Evolutionary conservation across 768 basidiomycete genomes (phyloP), one percentile per base, ranked within the genome.

Genomic region (Scleroderma bovista): DNA sequence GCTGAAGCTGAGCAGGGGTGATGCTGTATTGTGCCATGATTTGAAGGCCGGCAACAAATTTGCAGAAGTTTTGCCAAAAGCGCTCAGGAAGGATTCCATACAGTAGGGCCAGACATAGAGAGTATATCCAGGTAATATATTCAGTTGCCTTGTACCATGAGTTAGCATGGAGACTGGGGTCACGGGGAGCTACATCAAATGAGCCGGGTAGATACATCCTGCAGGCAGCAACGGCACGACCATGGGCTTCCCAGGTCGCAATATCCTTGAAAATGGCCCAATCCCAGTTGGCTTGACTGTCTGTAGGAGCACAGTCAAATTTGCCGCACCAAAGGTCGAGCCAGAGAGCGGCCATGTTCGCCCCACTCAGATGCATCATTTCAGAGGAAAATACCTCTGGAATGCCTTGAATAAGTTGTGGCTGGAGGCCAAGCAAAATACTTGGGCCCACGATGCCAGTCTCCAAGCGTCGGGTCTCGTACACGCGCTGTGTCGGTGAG

Each of bases 311-410:
- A n/a, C n/a, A n/a, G n/a, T n/a, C 2, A 51, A 50, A 50, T 11
- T 8, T 34, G 11, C 50, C 38, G 2, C 13, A 20, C 50, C 50
- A 51, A 15, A 51, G 23, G n/a, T 39, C 38, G 12, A 16, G 56
- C 44, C 12, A 68, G 32, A 19, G 51, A 2, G 62, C 57, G 0
- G 54, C 46, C 2, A 66, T 33, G 42, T 71, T 72, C 2, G 66
- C 44, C 2, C 47, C 44, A 3, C 60, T n/a, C 1, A 70, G 60
- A 52, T 78, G 75, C 75, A 78, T 78, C 1, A 65, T 23, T 52
- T 78, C 75, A 13, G 64, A 59, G 1, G 60, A 42, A 53, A 75
- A 76, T 24, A 62, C 61, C 1, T 43, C 42, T 1, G 74, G 73
- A 11, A 72, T 52, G 0, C 57, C 57, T 10, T 73, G 58, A 1